Evolutionary conservation across 2,329 filamentous ascomycete species (phyloP).

Genomic region (Fusarium sp.): DNA sequence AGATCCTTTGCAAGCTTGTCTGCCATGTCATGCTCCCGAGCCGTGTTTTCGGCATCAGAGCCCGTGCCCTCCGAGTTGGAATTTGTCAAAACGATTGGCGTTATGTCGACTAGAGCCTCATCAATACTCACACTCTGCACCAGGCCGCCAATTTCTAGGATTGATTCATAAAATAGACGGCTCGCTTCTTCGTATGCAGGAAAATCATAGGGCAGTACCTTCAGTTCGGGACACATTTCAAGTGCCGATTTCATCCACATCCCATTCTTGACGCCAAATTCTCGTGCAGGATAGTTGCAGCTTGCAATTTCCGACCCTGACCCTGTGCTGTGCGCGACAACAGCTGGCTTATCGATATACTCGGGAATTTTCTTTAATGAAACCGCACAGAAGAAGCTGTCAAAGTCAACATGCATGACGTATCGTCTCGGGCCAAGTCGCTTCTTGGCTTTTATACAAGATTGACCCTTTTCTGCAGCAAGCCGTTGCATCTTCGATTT

Average conservation of each 20-base stretch:
- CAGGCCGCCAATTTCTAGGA: constrained; percentile 80
- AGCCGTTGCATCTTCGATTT: constrained; percentile 88
- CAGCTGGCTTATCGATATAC: constrained; percentile 80
- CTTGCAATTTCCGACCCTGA: constrained; percentile 94
- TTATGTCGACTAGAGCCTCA: constrained; percentile 90
- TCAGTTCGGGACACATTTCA: constrained; percentile 84
- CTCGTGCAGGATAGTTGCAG: constrained; percentile 92
- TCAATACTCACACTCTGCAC: constrained; percentile 98
- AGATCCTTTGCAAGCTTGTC: constrained; percentile 73
- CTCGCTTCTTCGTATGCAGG: constrained; percentile 94
- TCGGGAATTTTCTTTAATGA: constrained; percentile 82
- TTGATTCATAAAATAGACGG: constrained; percentile 83
- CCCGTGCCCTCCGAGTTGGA: constrained; percentile 72
- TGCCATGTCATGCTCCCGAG: constrained; percentile 81
- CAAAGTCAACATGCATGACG: constrained; percentile 95
- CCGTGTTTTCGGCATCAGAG: constrained; percentile 73
- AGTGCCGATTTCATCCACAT: constrained; percentile 99
- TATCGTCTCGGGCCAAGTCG: constrained; percentile 77
- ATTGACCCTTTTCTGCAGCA: constrained; percentile 72
- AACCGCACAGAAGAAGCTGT: constrained; percentile 97
- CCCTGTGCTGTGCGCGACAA: constrained; percentile 87
- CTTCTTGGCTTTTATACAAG: constrained; percentile 58
- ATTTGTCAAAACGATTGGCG: constrained; percentile 71
- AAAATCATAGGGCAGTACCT: constrained; percentile 95
- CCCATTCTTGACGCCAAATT: constrained; percentile 91